Percentiles rank a stretch among this genome's conserved stretches.
phyloP scores from a whole-genome alignment of 768 basidiomycete genomes.

The Rubroboletus pulcherrimus region DNA sequence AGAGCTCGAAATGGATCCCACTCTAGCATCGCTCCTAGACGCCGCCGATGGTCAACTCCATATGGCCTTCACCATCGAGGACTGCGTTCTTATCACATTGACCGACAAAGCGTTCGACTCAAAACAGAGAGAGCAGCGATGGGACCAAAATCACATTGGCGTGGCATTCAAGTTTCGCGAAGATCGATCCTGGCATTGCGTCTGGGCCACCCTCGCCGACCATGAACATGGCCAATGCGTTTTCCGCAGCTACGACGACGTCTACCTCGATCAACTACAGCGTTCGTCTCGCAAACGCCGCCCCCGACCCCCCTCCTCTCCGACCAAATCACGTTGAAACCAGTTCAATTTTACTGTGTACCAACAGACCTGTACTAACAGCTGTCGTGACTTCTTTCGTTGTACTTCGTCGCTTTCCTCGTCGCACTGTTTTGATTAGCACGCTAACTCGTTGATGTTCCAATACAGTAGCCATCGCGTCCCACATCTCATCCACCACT shows the following conservation, averaged over 20 bases:
- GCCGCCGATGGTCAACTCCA: conserved; percentile 30
- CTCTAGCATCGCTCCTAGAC: conserved; percentile 40
- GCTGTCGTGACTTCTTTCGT: not conserved
- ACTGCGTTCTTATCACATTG: conserved; percentile 52
- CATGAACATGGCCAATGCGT: conserved; percentile 44
- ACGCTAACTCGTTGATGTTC: conserved; percentile 1
- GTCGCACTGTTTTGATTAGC: conserved; percentile 16
- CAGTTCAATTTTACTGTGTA: not conserved
- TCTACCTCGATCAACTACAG: conserved; percentile 48
- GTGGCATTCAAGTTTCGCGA: conserved; percentile 55
- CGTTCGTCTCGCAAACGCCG: conserved; percentile 39
- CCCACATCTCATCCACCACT: conserved; percentile 2
- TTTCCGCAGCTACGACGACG: conserved; percentile 59
- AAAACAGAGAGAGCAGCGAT: conserved; percentile 30
- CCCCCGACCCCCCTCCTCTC: conserved; percentile 20
- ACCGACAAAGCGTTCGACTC: conserved; percentile 56
- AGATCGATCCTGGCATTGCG: conserved; percentile 53
- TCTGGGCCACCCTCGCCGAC: conserved; percentile 61
- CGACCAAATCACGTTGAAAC: conserved; percentile 22
- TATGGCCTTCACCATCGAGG: conserved; percentile 42
- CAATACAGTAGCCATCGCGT: conserved; percentile 7
- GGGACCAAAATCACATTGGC: conserved; percentile 35
- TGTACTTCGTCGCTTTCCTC: conserved; percentile 1
- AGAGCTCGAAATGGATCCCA: conserved; percentile 50
- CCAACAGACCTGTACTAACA: conserved; percentile 16